These are phyloP conservation scores for Venturia aucupariae DNA, from an alignment of 2,329 filamentous ascomycete genomes.

Conservation along the genomic window DNA sequence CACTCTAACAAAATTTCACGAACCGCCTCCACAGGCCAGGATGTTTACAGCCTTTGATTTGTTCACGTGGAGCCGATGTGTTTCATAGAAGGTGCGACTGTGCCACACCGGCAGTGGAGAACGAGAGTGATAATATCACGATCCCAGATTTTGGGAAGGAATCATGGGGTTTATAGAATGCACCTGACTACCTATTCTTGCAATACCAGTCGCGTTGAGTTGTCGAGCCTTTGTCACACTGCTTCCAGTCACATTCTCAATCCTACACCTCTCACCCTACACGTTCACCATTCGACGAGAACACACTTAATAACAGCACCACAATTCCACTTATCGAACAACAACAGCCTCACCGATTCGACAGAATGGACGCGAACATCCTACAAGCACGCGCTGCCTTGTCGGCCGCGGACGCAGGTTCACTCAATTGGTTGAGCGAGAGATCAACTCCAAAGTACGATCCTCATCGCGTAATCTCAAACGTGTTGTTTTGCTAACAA, in stretches of 20 bases:
- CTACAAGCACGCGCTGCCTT: background rate
- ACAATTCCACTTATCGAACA: background rate
- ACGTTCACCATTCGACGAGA: background rate
- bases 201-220: too few relatives aligned
- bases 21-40: background rate
- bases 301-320: background rate
- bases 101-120: background rate
- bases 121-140: background rate
- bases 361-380: background rate
- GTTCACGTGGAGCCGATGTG: background rate
- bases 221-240: too few relatives aligned
- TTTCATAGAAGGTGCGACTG: slow-evolving; percentile 1
- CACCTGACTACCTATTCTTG: too few relatives aligned
- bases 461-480: background rate
- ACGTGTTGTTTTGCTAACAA: background rate
- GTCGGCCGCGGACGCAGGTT: background rate
- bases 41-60: background rate
- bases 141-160: background rate
- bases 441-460: background rate
- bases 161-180: background rate
- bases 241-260: too few relatives aligned
- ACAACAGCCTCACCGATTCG: background rate
- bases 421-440: background rate
- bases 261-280: too few relatives aligned
- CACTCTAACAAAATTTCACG: background rate